Evolutionary conservation across 805 yeast species (phyloP).

Genomic region (Tetrapisispora fleetii): DNA sequence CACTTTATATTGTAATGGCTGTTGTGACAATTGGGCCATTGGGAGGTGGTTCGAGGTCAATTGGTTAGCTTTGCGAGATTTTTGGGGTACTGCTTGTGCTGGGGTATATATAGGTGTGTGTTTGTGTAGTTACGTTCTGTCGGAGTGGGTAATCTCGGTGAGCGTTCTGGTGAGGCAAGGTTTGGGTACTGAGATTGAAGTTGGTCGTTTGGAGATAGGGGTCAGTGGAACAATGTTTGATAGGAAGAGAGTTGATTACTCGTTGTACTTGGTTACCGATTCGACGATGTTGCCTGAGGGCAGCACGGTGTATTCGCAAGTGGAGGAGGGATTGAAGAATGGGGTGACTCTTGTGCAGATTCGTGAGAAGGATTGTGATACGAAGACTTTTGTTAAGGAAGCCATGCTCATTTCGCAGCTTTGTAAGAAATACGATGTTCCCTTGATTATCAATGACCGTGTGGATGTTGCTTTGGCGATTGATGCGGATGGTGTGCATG

Average conservation of each 20-base stretch:
- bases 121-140: too few species aligned
- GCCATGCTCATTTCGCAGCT: conserved; percentile 54
- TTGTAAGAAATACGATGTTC: conserved; percentile 52
- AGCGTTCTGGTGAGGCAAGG: too few species aligned
- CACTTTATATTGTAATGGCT: background rate
- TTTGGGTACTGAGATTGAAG: too few species aligned
- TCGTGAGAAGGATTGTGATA: conserved; percentile 66
- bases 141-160: too few species aligned
- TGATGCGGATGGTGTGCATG: conserved; percentile 86
- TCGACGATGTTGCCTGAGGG: conserved; percentile 61
- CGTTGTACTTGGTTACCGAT: conserved; percentile 73
- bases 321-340: conserved; percentile 48
- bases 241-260: conserved; percentile 31
- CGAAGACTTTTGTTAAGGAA: conserved; percentile 52
- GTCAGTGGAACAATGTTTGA: conserved; percentile 11
- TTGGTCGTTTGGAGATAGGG: too few species aligned
- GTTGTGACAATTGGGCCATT: too few species aligned
- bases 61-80: too few species aligned
- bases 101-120: too few species aligned
- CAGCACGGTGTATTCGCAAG: conserved; percentile 47
- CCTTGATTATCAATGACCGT: conserved; percentile 77
- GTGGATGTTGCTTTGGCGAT: conserved; percentile 83
- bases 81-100: too few species aligned
- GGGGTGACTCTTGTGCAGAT: conserved; percentile 80
- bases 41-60: too few species aligned